Evolutionary conservation across 2,329 filamentous ascomycete species (phyloP), one percentile per base, ranked within the genome.

Genomic region (Nectriaceae sp.): DNA sequence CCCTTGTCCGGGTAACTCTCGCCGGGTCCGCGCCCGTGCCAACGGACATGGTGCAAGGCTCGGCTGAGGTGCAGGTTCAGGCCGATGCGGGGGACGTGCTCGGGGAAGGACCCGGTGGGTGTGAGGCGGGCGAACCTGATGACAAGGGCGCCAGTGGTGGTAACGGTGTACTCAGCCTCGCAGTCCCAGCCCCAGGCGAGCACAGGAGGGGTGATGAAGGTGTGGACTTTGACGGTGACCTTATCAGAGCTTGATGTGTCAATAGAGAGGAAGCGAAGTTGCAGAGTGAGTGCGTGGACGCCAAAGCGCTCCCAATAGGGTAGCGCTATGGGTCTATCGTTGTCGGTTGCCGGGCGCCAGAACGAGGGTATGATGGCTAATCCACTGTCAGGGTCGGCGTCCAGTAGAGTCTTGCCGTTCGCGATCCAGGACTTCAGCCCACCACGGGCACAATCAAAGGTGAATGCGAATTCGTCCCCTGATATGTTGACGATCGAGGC

Each of bases 1-100:
- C 78, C 77, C 68, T 82, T 85, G 65, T 88, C 85, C 5, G 76
- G 77, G 63, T 87, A 88, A 6, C 75, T 78, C 65, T 88, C 84
- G 8, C 80, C 82, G 0, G 82, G 82, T 0, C 85, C 85, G 4
- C 78, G 78, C 5, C 84, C 85, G 50, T 81, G 79, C 83, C 84
- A 88, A 10, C 69, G 65, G 4, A 80, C 77, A 1, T 65, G 55
- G 42, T 78, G 70, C 20, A 84, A 74, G 0, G 64, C 44, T 26
- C 70, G 64, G 4, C 72, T 70, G 1, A 86, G 65, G 26, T 75
- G 72, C 4, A 88, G 59, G 43, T 83, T 75, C 4, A 88, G 69
- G 0, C 86, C 86, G 20, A 86, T 74, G 8, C 85, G 75, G 0
- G 86, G 84, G 1, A 89, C 65, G 31, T 79, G 79, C 4, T 68